Percentiles rank a stretch among this genome's conserved stretches.
Evolutionary conservation across 1,284 basidiomycete genomes (phyloP).

Genomic region (Ceratobasidium sp.): DNA sequence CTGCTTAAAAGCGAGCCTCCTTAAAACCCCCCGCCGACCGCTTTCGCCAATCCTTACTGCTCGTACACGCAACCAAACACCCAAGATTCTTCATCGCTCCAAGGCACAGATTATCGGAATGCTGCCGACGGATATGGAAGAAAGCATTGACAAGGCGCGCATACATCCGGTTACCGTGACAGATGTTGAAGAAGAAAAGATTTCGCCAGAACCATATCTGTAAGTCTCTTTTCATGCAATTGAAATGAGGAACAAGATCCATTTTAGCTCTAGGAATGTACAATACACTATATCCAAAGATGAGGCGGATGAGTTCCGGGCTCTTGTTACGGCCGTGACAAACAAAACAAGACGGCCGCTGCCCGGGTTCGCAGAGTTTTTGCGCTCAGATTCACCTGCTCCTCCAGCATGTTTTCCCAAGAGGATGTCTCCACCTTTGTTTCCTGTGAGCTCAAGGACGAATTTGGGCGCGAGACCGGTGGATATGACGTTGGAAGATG

Average conservation of each 20-base stretch:
- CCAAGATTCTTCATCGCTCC: slow-evolving; percentile 11
- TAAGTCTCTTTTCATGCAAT: background rate
- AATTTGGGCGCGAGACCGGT: background rate
- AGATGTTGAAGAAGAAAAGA: background rate
- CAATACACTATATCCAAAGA: slow-evolving; percentile 17
- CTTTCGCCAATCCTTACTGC: slow-evolving; percentile 31
- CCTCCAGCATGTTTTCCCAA: background rate
- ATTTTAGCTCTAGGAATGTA: background rate
- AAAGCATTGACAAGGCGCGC: slow-evolving; percentile 9
- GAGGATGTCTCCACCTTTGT: slow-evolving; percentile 27
- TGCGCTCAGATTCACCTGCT: slow-evolving; percentile 20
- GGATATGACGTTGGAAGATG: background rate
- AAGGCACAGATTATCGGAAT: slow-evolving; percentile 17
- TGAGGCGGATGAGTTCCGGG: slow-evolving; percentile 6
- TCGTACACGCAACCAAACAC: slow-evolving; percentile 12
- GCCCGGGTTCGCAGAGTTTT: background rate
- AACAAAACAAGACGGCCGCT: background rate
- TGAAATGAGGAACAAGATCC: background rate
- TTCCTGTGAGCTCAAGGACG: background rate
- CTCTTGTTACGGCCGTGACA: background rate
- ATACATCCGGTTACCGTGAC: slow-evolving; percentile 12
- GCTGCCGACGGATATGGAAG: slow-evolving; percentile 3
- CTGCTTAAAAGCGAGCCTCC: background rate
- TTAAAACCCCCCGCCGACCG: slow-evolving; percentile 13
- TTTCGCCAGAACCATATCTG: background rate